Base-by-base conservation (phyloP, 2,329 filamentous ascomycete species). In the Fusarium sp. region DNA sequence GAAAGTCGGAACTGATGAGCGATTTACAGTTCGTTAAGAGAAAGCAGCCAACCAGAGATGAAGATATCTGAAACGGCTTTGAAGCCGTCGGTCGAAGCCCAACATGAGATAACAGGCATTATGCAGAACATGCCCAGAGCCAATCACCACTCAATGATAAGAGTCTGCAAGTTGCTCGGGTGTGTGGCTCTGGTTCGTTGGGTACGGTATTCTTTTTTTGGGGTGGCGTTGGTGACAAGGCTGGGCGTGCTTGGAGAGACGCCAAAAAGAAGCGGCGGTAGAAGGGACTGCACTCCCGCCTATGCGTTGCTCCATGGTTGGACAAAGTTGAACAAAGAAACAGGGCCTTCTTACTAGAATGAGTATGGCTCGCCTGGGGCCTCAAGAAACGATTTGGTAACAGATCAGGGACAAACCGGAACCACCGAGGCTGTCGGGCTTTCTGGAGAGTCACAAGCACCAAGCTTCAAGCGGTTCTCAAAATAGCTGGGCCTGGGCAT, bases 81-180 rank as follows among this genome's bases (percentile, higher is more conserved):
- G 53, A 61, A 60, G 65, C 63, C 63, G 58, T 67, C 52, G 42
- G 37, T 62, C 38, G 32, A 53, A 70, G 52, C 59, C 57, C 64
- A 73, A 73, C 67, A 52, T 76, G 74, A 74, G 73, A 76, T 76
- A 76, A 78, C 78, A 74, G 65, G 73, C 78, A 80, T 80, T 79
- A 80, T 80, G 78, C 76, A 78, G 78, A 74, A 69, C 77, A 75
- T 73, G 48, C 15, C 10, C 8, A 8, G 20, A 45, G 55, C 78
- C 78, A 80, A 80, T 80, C 71, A 75, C 14, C 33, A 44, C 10
- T 49, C 63, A 55, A 64, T 75, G 78, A 80, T 80, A 80, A 80
- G 78, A 71, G 60, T 55, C 27, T 73, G 64, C 69, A 63, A 55
- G 30, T 27, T 48, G 23, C 32, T 37, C 42, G 60, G 68, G 49